A percentile compares a stretch with the other conserved stretches of the same genome.
Conservation (phyloP, 345 rosid species). For the Draba incana region DNA sequence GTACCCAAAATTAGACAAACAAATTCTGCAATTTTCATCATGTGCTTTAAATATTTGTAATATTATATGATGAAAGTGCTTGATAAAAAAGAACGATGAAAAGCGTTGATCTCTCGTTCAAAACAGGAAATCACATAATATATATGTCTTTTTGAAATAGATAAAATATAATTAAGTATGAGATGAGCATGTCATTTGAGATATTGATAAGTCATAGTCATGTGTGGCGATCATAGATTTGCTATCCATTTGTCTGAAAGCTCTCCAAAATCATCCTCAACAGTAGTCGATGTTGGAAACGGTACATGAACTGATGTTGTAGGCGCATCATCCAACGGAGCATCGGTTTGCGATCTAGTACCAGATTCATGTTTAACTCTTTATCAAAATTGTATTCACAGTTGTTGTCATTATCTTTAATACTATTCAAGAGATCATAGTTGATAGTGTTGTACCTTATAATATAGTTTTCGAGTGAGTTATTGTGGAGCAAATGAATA, state of each 20-base stretch:
- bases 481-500: not conserved
- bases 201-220: too few species aligned
- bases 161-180: too few species aligned
- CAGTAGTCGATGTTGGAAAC: not conserved
- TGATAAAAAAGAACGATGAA: too few species aligned
- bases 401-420: not conserved
- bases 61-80: too few species aligned
- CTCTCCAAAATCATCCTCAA: not conserved
- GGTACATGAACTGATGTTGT: conserved; percentile 4
- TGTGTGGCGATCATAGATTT: not conserved
- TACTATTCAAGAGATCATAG: not conserved
- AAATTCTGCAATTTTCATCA: too few species aligned
- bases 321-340: not conserved
- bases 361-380: not conserved
- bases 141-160: too few species aligned
- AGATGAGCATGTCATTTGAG: too few species aligned
- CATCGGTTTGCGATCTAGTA: not conserved
- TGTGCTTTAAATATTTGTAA: too few species aligned
- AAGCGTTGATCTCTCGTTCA: not conserved
- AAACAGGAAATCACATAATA: not conserved
- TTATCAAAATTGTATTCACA: not conserved
- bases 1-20: too few species aligned
- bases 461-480: not conserved
- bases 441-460: not conserved
- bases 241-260: not conserved